These are phyloP conservation scores for Penicillium cataractarum DNA, from an alignment of 495 filamentous ascomycete species.

Conservation along the genomic window DNA sequence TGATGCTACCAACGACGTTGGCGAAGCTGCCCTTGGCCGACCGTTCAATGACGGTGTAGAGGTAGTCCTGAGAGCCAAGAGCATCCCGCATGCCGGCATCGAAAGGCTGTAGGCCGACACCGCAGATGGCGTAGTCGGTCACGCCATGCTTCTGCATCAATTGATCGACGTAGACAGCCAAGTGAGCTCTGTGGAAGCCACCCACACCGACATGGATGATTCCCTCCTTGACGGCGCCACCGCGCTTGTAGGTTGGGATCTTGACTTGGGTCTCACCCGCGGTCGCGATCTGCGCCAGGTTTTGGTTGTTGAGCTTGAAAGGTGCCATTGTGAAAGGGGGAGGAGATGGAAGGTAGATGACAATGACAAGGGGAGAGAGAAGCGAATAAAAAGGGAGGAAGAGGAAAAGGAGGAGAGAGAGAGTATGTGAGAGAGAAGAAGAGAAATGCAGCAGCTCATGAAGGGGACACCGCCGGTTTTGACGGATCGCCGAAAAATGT, in stretches of 20 bases:
- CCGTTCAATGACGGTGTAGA: slow-evolving; percentile 54
- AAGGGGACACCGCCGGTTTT: slow-evolving; percentile 10
- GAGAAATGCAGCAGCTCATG: neutral
- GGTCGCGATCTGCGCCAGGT: slow-evolving; percentile 40
- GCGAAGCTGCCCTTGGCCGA: slow-evolving; percentile 49
- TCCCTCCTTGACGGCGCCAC: slow-evolving; percentile 49
- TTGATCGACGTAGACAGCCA: slow-evolving; percentile 51
- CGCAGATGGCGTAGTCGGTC: slow-evolving; percentile 49
- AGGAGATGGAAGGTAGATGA: neutral
- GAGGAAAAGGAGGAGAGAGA: neutral
- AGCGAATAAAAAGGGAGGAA: too few relatives aligned
- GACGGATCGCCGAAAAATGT: slow-evolving; percentile 8
- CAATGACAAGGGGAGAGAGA: neutral
- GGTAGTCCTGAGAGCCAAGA: slow-evolving; percentile 46
- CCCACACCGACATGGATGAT: slow-evolving; percentile 54
- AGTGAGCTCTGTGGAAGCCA: slow-evolving; percentile 53
- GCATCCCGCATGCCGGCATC: slow-evolving; percentile 50
- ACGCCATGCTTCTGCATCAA: slow-evolving; percentile 51
- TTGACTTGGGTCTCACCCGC: slow-evolving; percentile 33
- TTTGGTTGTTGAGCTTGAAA: slow-evolving; percentile 45
- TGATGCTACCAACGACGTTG: slow-evolving; percentile 52
- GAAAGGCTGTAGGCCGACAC: slow-evolving; percentile 51
- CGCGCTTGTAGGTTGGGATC: slow-evolving; percentile 43
- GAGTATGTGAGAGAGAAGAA: neutral
- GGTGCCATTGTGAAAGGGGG: slow-evolving; percentile 36